Conservation (phyloP, 331 rosid genomes). For the Saraca asoca region DNA sequence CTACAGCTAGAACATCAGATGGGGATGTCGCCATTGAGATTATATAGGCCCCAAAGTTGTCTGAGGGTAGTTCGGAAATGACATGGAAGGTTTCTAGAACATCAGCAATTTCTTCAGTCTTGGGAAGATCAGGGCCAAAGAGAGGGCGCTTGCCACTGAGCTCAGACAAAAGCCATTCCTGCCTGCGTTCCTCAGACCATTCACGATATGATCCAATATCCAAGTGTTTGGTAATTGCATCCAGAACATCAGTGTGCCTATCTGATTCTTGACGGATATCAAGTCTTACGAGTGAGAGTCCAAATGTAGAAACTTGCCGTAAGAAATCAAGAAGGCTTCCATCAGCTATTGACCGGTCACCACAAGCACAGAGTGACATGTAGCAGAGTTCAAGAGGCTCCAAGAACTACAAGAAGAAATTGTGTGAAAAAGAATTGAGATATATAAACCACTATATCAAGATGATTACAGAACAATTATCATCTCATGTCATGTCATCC, state of each 20-base stretch:
- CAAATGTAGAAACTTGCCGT: constrained; percentile 94
- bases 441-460: constrained; percentile 12
- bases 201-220: constrained; percentile 85
- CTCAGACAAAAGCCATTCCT: constrained; percentile 92
- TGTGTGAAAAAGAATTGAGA: background rate
- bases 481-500: constrained; percentile 17
- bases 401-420: constrained; percentile 64
- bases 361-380: constrained; percentile 86
- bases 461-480: constrained; percentile 5
- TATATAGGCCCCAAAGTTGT: constrained; percentile 93
- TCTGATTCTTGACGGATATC: constrained; percentile 99
- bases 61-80: constrained; percentile 86
- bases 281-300: constrained; percentile 90
- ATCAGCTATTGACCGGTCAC: constrained; percentile 84
- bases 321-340: constrained; percentile 99
- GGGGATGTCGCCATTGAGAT: constrained; percentile 98
- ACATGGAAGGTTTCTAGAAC: constrained; percentile 88
- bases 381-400: constrained; percentile 96
- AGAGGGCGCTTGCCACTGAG: constrained; percentile 99
- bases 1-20: constrained; percentile 97
- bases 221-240: constrained; percentile 89
- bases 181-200: constrained; percentile 89
- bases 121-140: constrained; percentile 87
- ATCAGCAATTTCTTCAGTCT: constrained; percentile 87
- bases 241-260: constrained; percentile 88